These are phyloP conservation scores for Arabidopsis lyrata DNA, from an alignment of 441 rosid species.

Conservation along the genomic window DNA sequence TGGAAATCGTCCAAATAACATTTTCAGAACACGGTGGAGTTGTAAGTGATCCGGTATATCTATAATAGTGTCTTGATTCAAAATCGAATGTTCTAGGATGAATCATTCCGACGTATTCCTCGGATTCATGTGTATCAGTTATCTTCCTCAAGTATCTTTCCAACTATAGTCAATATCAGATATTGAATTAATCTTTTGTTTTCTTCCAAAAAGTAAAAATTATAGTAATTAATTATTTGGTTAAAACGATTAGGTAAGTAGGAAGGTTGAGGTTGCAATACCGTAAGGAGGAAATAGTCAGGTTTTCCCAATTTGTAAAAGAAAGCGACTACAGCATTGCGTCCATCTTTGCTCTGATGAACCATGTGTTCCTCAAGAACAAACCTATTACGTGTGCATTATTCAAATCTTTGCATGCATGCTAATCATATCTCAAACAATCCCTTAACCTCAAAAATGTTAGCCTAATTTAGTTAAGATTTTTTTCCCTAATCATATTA, in stretches of 20 bases:
- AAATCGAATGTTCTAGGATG: conserved; percentile 55
- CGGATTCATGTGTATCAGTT: conserved; percentile 42
- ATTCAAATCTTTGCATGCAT: background rate
- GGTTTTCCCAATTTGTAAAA: conserved; percentile 64
- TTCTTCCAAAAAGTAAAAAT: background rate
- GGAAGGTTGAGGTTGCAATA: conserved; percentile 32
- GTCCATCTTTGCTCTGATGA: conserved; percentile 54
- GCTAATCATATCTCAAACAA: background rate
- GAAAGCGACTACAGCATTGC: conserved; percentile 55
- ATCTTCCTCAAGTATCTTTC: conserved; percentile 46
- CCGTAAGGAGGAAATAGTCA: conserved; percentile 63
- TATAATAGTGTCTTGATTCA: conserved; percentile 63
- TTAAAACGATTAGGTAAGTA: background rate
- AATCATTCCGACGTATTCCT: conserved; percentile 48
- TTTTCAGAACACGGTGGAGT: conserved; percentile 82
- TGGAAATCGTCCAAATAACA: conserved; percentile 71
- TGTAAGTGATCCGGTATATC: conserved; percentile 86
- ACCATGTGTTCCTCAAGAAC: conserved; percentile 76
- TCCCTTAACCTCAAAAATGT: background rate
- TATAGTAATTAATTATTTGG: background rate
- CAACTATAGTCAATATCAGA: conserved; percentile 46
- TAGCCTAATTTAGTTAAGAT: background rate
- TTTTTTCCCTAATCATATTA: background rate
- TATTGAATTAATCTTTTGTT: background rate
- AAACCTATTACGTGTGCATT: conserved; percentile 47